Percentiles rank a stretch among this genome's conserved stretches.
Conservation (phyloP, 495 filamentous ascomycete species). For the Podospora conica region DNA sequence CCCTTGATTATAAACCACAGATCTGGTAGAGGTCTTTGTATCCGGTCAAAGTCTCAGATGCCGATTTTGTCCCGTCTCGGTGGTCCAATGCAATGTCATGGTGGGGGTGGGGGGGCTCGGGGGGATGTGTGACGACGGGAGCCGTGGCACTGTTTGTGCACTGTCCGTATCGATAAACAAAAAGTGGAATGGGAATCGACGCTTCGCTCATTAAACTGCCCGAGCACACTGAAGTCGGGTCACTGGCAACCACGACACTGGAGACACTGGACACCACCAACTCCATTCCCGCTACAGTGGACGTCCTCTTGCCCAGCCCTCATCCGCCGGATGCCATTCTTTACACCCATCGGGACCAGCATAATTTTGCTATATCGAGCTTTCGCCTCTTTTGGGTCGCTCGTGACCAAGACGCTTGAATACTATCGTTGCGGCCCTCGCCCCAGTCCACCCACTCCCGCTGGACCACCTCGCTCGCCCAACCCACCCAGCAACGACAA, state of each 20-base stretch:
- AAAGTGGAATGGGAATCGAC: slow-evolving; percentile 16
- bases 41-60: background rate
- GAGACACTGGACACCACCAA: background rate
- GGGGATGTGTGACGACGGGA: background rate
- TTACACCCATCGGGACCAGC: background rate
- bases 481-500: background rate
- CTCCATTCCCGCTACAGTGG: too few relatives aligned
- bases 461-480: background rate
- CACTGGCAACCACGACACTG: background rate
- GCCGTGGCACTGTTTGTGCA: background rate
- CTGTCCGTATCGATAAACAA: slow-evolving; percentile 28
- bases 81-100: background rate
- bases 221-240: too few relatives aligned
- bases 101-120: background rate
- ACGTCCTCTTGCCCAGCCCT: background rate
- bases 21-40: background rate
- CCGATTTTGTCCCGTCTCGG: background rate
- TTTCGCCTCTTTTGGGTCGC: background rate
- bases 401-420: background rate
- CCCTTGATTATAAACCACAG: background rate
- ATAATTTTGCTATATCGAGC: background rate
- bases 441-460: background rate
- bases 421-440: background rate
- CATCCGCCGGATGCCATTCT: background rate
- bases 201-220: slow-evolving; percentile 8